Evolutionary conservation across 768 basidiomycete species (phyloP), one percentile per base, ranked within the genome.

Genomic region (Tricholoma terreum): DNA sequence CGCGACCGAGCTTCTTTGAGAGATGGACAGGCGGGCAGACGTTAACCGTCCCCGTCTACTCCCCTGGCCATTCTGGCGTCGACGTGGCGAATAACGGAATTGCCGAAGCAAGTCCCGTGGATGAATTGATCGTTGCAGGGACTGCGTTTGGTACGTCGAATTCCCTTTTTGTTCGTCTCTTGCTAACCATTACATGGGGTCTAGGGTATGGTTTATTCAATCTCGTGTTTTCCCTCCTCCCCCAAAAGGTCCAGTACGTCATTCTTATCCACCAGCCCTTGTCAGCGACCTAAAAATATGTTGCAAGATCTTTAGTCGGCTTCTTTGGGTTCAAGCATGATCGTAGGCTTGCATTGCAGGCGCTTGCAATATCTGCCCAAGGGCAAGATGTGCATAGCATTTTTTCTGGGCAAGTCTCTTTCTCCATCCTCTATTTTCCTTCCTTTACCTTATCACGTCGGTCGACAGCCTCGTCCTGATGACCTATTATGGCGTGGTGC

Each of bases 321-420:
- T 81, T 91, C 64, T 75, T 92, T 15, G 90, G 90, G 0, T 92
- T 86, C 72, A 84, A 86, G 52, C 80, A 87, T 55, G 88, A 92
- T 64, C 73, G 89, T 22, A 79, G 78, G 54, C 73, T 89, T 0
- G 90, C 87, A 0, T 73, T 92, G 19, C 80, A 79, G 46, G 86
- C 90, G 0, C 75, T 92, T 2, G 80, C 85, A 0, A 81, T 92
- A 15, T 80, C 87, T 6, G 87, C 89, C 3, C 76, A 79, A 2
- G 82, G 82, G 62, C 73, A 74, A 4, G 91, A 92, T 59, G 84
- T 89, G 1, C 91, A 93, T 73, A 75, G 84, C 6, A 83, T 89
- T 10, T 92, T 92, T 66, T 79, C 90, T 21, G 87, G 89, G 87
- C 89, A 58, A 34, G 83, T 71, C 21, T 33, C 36, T 52, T 11